Base-by-base conservation (phyloP, 2,329 filamentous ascomycete species). In the Beauveria australis region DNA sequence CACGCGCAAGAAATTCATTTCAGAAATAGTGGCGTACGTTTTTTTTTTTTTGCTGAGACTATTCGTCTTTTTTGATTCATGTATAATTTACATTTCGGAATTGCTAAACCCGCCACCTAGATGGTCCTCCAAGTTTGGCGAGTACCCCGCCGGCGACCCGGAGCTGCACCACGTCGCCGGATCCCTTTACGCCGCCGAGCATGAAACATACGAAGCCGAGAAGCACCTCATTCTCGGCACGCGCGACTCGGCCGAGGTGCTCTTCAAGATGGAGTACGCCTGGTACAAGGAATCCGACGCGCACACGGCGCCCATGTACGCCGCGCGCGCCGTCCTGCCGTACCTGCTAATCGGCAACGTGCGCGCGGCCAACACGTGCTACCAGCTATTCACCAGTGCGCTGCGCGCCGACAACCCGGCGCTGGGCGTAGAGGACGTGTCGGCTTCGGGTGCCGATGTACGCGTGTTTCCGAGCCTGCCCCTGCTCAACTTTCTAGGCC, bases 91-190 rank as follows among this genome's bases (percentile, higher is more conserved):
- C 33, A 37, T 37, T 16, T 1, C 22, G 22, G 14, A 14, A 9
- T 33, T 51, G 48, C 48, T 51, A 51, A 19, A 52, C 16, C 16
- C 65, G 56, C 10, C 14, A n/a, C 59, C 22, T 61, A 77, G 75
- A 49, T 99, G 94, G 94, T 95, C 91, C 61, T 82, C 85, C 60
- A 93, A 89, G 72, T 88, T 85, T 69, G 91, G 92, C 66, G 89
- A 94, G 51, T 91, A 89, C 72, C 92, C 94, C 53, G 89, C 91
- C 55, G 94, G 94, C 63, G 94, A 99, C 70, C 89, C 93, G 3
- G 94, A 97, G 69, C 79, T 99, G 60, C 94, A 99, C 75, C 92
- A 97, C 75, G 92, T 96, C 48, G 87, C 88, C 41, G 94, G 94
- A 55, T 87, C 85, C 37, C 78, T 97, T 48, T 96, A 91, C 72